phyloP scores from a whole-genome alignment of 192 early-diverging fungal genomes.

The Chytriomyces sp. region DNA sequence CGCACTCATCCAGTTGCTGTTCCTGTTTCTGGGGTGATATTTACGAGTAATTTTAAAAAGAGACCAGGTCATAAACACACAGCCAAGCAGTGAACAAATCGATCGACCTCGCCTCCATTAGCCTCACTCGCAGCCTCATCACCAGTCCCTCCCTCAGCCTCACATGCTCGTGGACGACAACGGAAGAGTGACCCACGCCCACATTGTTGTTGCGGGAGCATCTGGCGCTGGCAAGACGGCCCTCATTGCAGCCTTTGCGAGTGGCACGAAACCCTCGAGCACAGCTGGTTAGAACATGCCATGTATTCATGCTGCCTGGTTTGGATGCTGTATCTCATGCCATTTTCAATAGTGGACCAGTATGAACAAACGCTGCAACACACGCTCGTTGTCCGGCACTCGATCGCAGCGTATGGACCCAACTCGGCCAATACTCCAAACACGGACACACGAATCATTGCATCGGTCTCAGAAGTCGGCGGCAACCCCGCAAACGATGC shows the following conservation, averaged over 20 bases:
- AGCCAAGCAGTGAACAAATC: no score
- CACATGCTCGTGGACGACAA: neutral
- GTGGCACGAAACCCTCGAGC: neutral
- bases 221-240: neutral
- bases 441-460: neutral
- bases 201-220: neutral
- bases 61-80: no score
- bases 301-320: neutral
- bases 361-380: neutral
- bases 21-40: no score
- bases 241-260: neutral
- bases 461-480: neutral
- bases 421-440: neutral
- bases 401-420: neutral
- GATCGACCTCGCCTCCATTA: no score
- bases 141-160: no score
- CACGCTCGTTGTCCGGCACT: neutral
- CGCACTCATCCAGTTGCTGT: no score
- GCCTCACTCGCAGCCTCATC: no score
- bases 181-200: neutral
- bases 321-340: neutral
- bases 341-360: neutral
- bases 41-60: no score
- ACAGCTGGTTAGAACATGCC: no score
- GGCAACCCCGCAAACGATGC: neutral